A percentile compares a stretch with the other conserved stretches of the same genome.
Conservation (phyloP, 345 rosid species). For the Isatis tinctoria region DNA sequence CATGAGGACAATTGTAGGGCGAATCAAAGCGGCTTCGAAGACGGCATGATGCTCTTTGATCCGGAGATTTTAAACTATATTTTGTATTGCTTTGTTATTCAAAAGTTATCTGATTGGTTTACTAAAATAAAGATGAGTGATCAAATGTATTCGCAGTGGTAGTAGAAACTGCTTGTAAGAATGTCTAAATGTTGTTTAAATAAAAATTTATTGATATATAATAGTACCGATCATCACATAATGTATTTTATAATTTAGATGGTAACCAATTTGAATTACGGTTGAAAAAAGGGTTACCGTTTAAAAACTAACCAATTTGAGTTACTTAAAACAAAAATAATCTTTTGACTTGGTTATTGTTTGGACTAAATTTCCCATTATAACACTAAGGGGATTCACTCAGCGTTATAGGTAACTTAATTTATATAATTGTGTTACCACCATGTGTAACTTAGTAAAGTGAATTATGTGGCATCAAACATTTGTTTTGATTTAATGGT, state of each 20-base stretch:
- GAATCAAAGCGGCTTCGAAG: background rate
- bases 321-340: background rate
- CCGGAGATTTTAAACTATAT: background rate
- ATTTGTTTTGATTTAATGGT: background rate
- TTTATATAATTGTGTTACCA: too few species aligned
- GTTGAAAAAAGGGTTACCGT: too few species aligned
- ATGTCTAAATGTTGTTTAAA: background rate
- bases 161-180: background rate
- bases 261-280: too few species aligned
- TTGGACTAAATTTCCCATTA: background rate
- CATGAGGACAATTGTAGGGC: background rate
- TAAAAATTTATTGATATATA: background rate
- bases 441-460: background rate
- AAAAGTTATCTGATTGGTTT: background rate
- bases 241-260: too few species aligned
- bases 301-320: background rate
- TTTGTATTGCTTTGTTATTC: background rate
- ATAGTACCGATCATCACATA: too few species aligned
- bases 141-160: background rate
- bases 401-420: background rate
- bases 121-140: background rate
- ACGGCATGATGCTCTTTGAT: background rate
- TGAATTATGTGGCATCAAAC: background rate
- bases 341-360: background rate
- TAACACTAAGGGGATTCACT: background rate